These are phyloP conservation scores for Pilasporangium apinafurcum DNA, from an alignment of 352 stramenopile species.

Conservation along the genomic window DNA sequence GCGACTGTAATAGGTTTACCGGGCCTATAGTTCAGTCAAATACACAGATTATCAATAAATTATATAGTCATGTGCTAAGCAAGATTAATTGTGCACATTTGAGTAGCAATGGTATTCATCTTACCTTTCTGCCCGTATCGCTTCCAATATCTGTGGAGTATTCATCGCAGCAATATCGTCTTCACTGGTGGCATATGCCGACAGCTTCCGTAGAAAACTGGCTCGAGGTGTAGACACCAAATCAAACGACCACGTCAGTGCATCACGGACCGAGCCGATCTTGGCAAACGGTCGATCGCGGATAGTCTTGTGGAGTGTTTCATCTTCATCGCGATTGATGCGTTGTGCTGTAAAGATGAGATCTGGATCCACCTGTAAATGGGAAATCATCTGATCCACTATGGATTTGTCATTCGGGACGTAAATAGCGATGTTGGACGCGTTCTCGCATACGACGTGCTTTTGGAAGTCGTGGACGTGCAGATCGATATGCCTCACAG, in stretches of 20 bases:
- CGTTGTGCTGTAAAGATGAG: slow-evolving; percentile 35
- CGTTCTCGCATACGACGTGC: slow-evolving; percentile 38
- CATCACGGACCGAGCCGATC: slow-evolving; percentile 55
- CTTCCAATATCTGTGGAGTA: slow-evolving; percentile 33
- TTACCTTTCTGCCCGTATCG: slow-evolving; percentile 36
- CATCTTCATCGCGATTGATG: slow-evolving; percentile 1
- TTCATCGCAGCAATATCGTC: slow-evolving; percentile 38
- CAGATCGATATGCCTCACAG: slow-evolving; percentile 69
- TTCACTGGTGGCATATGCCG: slow-evolving; percentile 53
- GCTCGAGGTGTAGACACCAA: slow-evolving; percentile 51
- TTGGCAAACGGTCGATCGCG: slow-evolving; percentile 38
- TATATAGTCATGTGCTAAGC: too few species aligned
- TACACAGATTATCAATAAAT: background rate
- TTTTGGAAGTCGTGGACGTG: slow-evolving; percentile 37
- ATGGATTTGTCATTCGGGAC: slow-evolving; percentile 45
- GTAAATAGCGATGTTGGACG: slow-evolving; percentile 77
- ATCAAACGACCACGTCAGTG: slow-evolving; percentile 75
- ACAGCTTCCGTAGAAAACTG: slow-evolving; percentile 51
- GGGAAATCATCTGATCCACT: slow-evolving; percentile 43
- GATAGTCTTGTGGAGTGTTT: slow-evolving; percentile 1
- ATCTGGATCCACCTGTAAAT: slow-evolving; percentile 47
- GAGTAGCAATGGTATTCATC: slow-evolving; percentile 2
- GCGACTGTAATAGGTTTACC: slow-evolving; percentile 34
- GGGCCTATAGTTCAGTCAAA: slow-evolving; percentile 2
- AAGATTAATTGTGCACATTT: too few species aligned